Base-by-base conservation (phyloP, 495 filamentous ascomycete species). In the Penicillium subrubescens region DNA sequence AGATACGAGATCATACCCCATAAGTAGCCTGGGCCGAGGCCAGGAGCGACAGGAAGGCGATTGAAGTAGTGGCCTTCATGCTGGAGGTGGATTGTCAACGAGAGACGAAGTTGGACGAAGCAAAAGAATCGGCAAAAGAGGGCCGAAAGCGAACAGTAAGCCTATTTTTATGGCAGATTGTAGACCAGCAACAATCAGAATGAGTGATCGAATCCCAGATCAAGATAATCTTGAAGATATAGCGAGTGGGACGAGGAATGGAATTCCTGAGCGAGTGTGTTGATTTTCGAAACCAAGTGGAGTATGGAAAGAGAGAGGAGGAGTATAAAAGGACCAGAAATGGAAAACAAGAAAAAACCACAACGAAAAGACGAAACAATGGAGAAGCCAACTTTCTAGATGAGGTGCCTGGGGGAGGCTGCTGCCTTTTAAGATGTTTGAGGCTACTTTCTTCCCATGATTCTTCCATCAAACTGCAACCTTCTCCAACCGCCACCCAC, bases 11-110 rank as follows among this genome's bases (percentile, higher is more conserved):
- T 43, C 61, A 72, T 65, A 80, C 72, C 61, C 69, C 58, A 53
- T 71, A 66, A 21, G 69, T 68, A 39, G 75, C 75, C 34, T 58
- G 56, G 19, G 56, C 39, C 21, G 72, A 64, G 25, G 72, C 70
- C 59, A 77, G 58, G 44, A 79, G 69, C 60, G 74, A 67, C n/a
- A 73, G 54, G 21, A 76, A 67, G 5, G 73, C 67, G 53, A 74
- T 55, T 48, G 70, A 65, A 48, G 68, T 65, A 29, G 59, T 53
- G 52, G 61, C 56, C 71, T 67, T 75, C 72, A 77, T 75, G 59
- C 52, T 74, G 68, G 66, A 67, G 51, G 60, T 43, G 61, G 25
- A 52, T 57, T 46, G 60, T 51, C 61, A 71, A 70, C 58, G 68
- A 71, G 53, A 34, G 64, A 51, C 57, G 17, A 15, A 43, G 25